These are phyloP conservation scores for Phaeodactylum tricornutum DNA, from an alignment of 108 stramenopile genomes.

Conservation along the genomic window DNA sequence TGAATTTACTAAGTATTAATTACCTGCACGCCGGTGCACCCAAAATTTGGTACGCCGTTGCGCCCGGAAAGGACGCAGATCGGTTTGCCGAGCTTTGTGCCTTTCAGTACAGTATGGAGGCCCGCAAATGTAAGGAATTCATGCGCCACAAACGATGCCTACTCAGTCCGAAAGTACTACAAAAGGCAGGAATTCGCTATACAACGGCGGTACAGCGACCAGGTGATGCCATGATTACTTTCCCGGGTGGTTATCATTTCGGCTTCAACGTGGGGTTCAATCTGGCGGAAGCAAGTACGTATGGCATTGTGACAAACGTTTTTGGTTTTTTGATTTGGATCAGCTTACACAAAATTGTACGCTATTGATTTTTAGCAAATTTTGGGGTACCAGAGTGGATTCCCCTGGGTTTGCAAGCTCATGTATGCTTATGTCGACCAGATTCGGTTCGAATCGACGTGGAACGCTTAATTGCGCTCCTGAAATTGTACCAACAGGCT, in stretches of 20 bases:
- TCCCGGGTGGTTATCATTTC: slow-evolving; percentile 93
- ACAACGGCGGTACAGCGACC: slow-evolving; percentile 87
- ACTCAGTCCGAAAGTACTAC: slow-evolving; percentile 75
- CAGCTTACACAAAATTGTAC: too few relatives aligned
- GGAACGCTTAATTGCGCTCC: slow-evolving; percentile 55
- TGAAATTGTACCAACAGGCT: slow-evolving; percentile 61
- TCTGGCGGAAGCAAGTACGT: slow-evolving; percentile 93
- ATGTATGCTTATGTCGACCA: slow-evolving; percentile 85
- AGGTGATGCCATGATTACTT: slow-evolving; percentile 96
- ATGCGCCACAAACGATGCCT: slow-evolving; percentile 93
- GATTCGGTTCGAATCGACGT: slow-evolving; percentile 89
- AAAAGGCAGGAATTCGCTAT: slow-evolving; percentile 87
- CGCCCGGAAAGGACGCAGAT: slow-evolving; percentile 54
- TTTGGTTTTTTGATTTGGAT: too few relatives aligned
- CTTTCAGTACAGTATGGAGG: slow-evolving; percentile 57
- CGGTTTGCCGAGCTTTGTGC: slow-evolving; percentile 80
- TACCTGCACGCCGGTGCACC: slow-evolving; percentile 95
- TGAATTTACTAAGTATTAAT: slow-evolving; percentile 96
- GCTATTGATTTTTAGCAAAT: too few relatives aligned
- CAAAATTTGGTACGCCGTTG: slow-evolving; percentile 96
- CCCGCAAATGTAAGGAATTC: slow-evolving; percentile 77
- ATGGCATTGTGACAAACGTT: too few relatives aligned
- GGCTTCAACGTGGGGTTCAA: slow-evolving; percentile 99
- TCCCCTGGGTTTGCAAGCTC: slow-evolving; percentile 62
- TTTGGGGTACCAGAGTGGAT: slow-evolving; percentile 95